Evolutionary conservation across 257 asterid species (phyloP).

Genomic region (Scutellaria baicalensis): DNA sequence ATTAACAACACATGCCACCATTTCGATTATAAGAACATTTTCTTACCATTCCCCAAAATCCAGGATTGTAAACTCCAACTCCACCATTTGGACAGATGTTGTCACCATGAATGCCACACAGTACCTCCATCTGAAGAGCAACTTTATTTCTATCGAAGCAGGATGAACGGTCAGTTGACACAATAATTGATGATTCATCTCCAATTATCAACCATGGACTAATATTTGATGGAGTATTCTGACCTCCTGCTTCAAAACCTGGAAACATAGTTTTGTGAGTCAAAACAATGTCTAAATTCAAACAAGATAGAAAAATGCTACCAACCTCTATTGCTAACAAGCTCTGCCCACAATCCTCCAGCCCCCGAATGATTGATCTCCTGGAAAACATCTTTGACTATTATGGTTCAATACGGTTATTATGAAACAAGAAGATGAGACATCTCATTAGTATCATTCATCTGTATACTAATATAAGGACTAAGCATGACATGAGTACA

Average conservation of each 20-base stretch:
- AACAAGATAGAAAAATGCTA: background rate
- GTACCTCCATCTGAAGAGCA: conserved; percentile 71
- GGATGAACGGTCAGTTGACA: conserved; percentile 78
- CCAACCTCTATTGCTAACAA: conserved; percentile 85
- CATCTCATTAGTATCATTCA: background rate
- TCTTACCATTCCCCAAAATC: conserved; percentile 95
- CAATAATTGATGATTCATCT: conserved; percentile 45
- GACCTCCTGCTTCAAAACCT: conserved; percentile 96
- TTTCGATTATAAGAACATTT: background rate
- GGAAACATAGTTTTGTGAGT: background rate
- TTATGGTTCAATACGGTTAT: background rate
- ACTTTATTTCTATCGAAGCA: conserved; percentile 72
- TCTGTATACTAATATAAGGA: background rate
- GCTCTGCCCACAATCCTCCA: conserved; percentile 98
- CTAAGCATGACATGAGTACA: background rate
- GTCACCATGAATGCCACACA: conserved; percentile 45
- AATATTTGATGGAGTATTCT: conserved; percentile 69
- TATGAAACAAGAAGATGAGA: background rate
- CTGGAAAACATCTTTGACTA: conserved; percentile 23
- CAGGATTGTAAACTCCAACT: conserved; percentile 89
- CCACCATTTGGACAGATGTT: conserved; percentile 68
- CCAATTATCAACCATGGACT: conserved; percentile 81
- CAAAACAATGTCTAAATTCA: background rate
- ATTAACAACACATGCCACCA: background rate
- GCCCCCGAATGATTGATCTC: conserved; percentile 97